A percentile compares a stretch with the other conserved stretches of the same genome.
Conservation (phyloP, 805 yeast species). For the Danielia reshetovae region DNA sequence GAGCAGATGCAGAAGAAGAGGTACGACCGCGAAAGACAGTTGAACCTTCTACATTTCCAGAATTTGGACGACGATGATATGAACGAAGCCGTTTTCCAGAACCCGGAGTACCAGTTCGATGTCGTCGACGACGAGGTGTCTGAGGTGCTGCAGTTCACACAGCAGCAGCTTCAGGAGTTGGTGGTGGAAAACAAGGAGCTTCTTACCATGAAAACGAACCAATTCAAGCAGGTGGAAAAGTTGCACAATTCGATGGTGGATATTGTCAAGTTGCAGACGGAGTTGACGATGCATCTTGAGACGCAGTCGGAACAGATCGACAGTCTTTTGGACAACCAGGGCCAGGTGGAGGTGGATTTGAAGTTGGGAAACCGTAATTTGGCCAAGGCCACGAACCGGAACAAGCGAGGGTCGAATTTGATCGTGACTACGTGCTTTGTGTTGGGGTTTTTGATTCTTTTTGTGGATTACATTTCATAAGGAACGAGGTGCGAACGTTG, state of each 20-base stretch:
- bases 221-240: conserved; percentile 54
- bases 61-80: conserved; percentile 35
- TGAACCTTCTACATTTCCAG: conserved; percentile 37
- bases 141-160: conserved; percentile 10
- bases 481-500: no score
- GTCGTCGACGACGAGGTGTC: conserved; percentile 3
- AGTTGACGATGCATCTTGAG: conserved; percentile 66
- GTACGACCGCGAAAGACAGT: conserved; percentile 34
- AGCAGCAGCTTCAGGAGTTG: conserved; percentile 55
- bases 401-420: conserved; percentile 54
- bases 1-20: conserved; percentile 49
- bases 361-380: conserved; percentile 68
- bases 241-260: conserved; percentile 65
- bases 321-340: conserved; percentile 60
- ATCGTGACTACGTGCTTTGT: conserved; percentile 52
- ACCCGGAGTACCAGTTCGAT: conserved; percentile 8
- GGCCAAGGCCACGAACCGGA: conserved; percentile 61
- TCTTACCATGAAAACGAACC: conserved; percentile 53
- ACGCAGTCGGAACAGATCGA: conserved; percentile 69
- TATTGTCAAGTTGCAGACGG: conserved; percentile 70
- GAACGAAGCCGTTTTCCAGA: conserved; percentile 2
- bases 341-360: conserved; percentile 61
- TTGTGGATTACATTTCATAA: conserved; percentile 43
- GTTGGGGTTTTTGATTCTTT: conserved; percentile 53
- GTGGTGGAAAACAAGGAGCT: conserved; percentile 57